Base-by-base conservation (phyloP, 441 rosid genomes). In the Rhodomyrtus psidioides region DNA sequence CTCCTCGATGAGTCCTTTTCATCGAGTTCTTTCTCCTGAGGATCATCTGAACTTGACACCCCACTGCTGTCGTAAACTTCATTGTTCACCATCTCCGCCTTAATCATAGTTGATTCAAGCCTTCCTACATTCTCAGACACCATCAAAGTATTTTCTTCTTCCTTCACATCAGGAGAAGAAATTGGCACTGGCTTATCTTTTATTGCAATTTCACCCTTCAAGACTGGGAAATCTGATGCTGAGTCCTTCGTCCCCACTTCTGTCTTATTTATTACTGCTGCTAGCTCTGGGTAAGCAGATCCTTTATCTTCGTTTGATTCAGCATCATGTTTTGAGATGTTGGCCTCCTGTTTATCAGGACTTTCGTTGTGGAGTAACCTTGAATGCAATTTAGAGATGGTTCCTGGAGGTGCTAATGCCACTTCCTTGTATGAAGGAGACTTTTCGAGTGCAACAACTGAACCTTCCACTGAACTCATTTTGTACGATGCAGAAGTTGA, bases 401-500 rank as follows among this genome's bases (percentile, higher is more conserved):
- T 92, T 60, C 99, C 99, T 83, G 98, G 98, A 9, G 98, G 99
- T 56, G 99, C 98, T 91, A 97, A 60, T 84, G 99, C 98, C 84
- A 97, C 99, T 91, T 97, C 99, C 93, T 95, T 97, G 91, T 97
- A 97, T 70, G 99, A 97, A 88, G 95, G 98, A 88, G 98, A 96
- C 90, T 95, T 97, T 86, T 98, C 99, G 85, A 93, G 94, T 91
- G 94, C 90, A 70, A 90, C 91, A 76, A 91, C 89, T 70, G 96
- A 88, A 70, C 84, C 91, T 89, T 92, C 94, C 82, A 87, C 39
- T 49, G 87, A 90, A 87, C 85, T 87, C 82, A 85, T 86, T 84
- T 93, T 95, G 90, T 87, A 88, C 55, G 90, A 89, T 83, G 87
- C 82, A 62, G 93, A 87, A 88, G 86, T 87, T 53, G 89, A 85